Base-by-base conservation (phyloP, 805 yeast genomes). In the Tetrapisispora fleetii region DNA sequence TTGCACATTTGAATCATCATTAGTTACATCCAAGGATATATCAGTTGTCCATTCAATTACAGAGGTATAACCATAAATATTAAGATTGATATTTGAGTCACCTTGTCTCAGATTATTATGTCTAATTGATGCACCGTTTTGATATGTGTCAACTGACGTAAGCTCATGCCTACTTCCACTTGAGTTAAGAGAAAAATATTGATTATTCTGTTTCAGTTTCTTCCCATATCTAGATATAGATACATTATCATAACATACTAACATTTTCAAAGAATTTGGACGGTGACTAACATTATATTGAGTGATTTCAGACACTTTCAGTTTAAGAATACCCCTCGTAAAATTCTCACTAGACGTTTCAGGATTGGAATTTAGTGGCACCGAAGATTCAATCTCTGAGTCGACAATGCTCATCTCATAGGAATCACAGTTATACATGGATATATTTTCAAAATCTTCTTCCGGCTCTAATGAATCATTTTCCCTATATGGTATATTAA, bases 1-100 rank as follows among this genome's bases (percentile, higher is more conserved):
- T 58, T 88, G 95, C 51, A 93, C 73, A 62, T 85, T 95, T 1
- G 95, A 81, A 55, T 76, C 79, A 38, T 83, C 80, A n/a, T 90
- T 93, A 38, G 88, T 79, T 40, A 93, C 96, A 65, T 91, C 99
- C 62, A 93, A 91, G 14, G 80, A 79, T 14, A 97, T 91, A 63
- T 87, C 87, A 65, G 89, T 95, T 61, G 85, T 83, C 96, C 97
- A 45, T 13, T 22, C 35, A 30, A 42, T 40, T 16, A 19, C 16
- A n/a, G 35, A 32, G n/a, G n/a, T 4, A 32, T 32, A 32, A 6
- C 10, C 35, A 14, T 32, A 13, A 14, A 14, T 32, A 11, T 32
- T 32, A 7, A 32, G 10, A 11, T 11, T 32, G 10, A 3, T 11
- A 11, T 32, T 32, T 7, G 35, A 11, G 5, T 32, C 35, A 14